Conservation (phyloP, 2,329 filamentous ascomycete genomes). For the Cladosporium sp. region DNA sequence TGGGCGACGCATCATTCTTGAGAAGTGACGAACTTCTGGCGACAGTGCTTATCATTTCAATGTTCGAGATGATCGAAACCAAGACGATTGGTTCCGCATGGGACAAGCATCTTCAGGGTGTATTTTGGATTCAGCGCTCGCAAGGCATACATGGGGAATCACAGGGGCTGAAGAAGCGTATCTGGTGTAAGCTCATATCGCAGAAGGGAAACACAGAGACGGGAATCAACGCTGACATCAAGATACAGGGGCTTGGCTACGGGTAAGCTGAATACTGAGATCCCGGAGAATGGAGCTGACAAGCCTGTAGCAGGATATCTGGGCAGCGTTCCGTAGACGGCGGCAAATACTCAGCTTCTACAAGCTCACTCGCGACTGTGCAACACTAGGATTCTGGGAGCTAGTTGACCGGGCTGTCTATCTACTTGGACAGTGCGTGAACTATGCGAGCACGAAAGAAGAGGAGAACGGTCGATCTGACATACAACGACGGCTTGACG, state of each 20-base stretch:
- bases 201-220: no score
- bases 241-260: not conserved
- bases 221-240: no score
- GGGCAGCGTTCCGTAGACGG: conserved; percentile 56
- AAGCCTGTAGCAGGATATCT: conserved; percentile 61
- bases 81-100: conserved; percentile 44
- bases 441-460: conserved; percentile 51
- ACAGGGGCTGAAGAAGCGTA: conserved; percentile 50
- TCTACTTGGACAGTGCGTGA: conserved; percentile 51
- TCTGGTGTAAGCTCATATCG: conserved; percentile 46
- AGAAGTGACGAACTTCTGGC: conserved; percentile 53
- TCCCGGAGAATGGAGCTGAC: not conserved
- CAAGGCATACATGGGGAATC: conserved; percentile 56
- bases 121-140: conserved; percentile 59
- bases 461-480: conserved; percentile 37
- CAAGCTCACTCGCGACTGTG: conserved; percentile 45
- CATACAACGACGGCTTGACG: conserved; percentile 38
- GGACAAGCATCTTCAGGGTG: conserved; percentile 57
- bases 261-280: not conserved
- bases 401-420: conserved; percentile 51
- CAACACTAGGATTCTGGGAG: conserved; percentile 47
- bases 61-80: conserved; percentile 56
- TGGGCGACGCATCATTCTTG: conserved; percentile 53
- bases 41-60: conserved; percentile 56
- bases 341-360: conserved; percentile 54